Evolutionary conservation across 2,329 filamentous ascomycete species (phyloP), one percentile per base, ranked within the genome.

Genomic region (Colletotrichum nymphaeae): DNA sequence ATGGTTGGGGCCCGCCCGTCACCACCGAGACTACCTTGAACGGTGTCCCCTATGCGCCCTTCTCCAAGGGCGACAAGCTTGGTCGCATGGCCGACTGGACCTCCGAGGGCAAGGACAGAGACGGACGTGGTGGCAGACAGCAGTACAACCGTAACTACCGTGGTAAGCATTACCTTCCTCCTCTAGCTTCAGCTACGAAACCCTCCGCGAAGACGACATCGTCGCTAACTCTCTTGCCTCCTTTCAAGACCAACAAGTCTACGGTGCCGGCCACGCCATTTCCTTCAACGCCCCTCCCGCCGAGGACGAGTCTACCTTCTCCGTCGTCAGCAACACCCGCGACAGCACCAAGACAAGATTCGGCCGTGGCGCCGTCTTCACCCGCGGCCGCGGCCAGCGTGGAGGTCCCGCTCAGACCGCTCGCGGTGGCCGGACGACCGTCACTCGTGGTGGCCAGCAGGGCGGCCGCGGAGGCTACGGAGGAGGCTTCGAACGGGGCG

Each of bases 81-180:
- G 97, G 97, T 81, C 95, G 97, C 83, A 98, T 99, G 95, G 97
- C 97, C 74, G 97, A 99, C 88, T 99, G 97, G 97, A 97, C 95
- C 22, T 82, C 92, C 60, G 97, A 98, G 82, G 92, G 94, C 83
- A 98, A 98, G 86, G 94, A 97, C 74, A 88, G 95, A 80, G 90
- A 92, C 78, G 86, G 88, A 63, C 88, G 91, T 74, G 93, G 93
- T 77, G 94, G 95, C 75, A 89, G 96, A 82, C 92, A 94, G 84
- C 94, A 97, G 82, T 98, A 97, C 85, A 95, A 96, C 84, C 90
- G 96, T 78, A 97, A 95, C 84, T 98, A 93, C 86, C 93, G 97
- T 91, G 95, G 95, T 97, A 84, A 63, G 86, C 77, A 16, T 37
- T 53, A 49, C 19, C 24, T 24, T 35, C 28, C 30, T 32, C 7